phyloP scores from a whole-genome alignment of 306 rosid species.

The Cicer yamashitae region DNA sequence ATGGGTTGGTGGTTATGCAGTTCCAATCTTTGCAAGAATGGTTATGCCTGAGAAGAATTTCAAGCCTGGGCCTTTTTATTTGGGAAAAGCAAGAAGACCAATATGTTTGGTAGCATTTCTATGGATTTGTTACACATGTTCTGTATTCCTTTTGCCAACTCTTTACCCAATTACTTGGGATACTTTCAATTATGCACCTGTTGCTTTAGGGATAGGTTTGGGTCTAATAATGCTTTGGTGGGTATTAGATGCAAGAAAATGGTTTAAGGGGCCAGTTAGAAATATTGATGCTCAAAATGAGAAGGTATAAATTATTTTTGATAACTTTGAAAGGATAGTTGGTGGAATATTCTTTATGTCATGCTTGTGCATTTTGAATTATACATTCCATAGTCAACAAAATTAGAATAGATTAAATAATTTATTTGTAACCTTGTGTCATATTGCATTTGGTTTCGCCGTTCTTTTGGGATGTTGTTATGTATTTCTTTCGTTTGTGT shows the following conservation, averaged over 20 bases:
- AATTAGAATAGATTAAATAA: no score
- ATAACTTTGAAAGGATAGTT: constrained; percentile 20
- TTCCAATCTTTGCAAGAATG: constrained; percentile 83
- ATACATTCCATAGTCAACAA: constrained; percentile 10
- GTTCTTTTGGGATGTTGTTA: no score
- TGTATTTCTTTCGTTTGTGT: no score
- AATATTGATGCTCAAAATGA: constrained; percentile 66
- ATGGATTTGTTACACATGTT: constrained; percentile 88
- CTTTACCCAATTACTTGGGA: constrained; percentile 70
- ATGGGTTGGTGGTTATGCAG: constrained; percentile 93
- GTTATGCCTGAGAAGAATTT: constrained; percentile 76
- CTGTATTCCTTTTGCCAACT: constrained; percentile 85
- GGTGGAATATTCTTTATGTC: constrained; percentile 15
- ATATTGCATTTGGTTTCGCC: no score
- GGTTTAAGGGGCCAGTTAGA: constrained; percentile 91
- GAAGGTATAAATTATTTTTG: constrained; percentile 47
- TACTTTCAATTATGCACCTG: constrained; percentile 87
- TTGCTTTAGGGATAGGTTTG: constrained; percentile 66
- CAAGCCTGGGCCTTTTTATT: constrained; percentile 77
- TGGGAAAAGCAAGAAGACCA: constrained; percentile 85
- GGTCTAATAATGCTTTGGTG: constrained; percentile 85
- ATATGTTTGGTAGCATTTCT: constrained; percentile 70
- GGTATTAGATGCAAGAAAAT: constrained; percentile 84
- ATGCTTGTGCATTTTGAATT: constrained; percentile 33
- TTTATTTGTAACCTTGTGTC: no score